Evolutionary conservation across 805 yeast genomes (phyloP).

Genomic region (Monosporozyma servazzii): DNA sequence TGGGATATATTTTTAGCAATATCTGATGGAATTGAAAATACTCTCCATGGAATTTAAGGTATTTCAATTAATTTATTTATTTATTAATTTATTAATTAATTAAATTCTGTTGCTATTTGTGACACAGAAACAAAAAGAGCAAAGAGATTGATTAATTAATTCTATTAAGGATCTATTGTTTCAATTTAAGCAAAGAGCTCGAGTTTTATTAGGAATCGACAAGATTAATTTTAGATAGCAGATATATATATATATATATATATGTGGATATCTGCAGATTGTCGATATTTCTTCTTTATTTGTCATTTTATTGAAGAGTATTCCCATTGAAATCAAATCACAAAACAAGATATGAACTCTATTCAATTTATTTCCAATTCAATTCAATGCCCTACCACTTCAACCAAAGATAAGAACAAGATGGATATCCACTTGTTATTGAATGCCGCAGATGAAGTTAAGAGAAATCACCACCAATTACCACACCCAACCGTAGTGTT

Average conservation of each 20-base stretch:
- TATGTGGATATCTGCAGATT: background rate
- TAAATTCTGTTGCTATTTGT: background rate
- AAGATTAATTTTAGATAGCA: background rate
- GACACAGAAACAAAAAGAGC: background rate
- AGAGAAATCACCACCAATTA: background rate
- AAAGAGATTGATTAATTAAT: background rate
- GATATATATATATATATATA: background rate
- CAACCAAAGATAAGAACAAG: background rate
- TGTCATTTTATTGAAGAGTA: background rate
- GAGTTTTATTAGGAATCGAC: conserved; percentile 1
- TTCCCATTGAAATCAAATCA: background rate
- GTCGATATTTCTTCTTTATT: background rate
- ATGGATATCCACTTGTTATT: background rate
- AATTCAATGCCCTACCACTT: background rate
- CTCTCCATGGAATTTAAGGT: background rate
- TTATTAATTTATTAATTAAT: no score
- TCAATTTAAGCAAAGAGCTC: background rate
- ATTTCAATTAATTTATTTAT: no score
- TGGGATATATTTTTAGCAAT: background rate
- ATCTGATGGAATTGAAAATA: no score
- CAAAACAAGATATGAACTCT: background rate
- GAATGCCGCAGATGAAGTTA: background rate
- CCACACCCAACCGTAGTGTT: background rate
- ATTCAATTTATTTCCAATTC: background rate
- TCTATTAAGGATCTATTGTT: background rate